Evolutionary conservation across 805 yeast genomes (phyloP).

Genomic region (Sugiyamaella valdiviana): DNA sequence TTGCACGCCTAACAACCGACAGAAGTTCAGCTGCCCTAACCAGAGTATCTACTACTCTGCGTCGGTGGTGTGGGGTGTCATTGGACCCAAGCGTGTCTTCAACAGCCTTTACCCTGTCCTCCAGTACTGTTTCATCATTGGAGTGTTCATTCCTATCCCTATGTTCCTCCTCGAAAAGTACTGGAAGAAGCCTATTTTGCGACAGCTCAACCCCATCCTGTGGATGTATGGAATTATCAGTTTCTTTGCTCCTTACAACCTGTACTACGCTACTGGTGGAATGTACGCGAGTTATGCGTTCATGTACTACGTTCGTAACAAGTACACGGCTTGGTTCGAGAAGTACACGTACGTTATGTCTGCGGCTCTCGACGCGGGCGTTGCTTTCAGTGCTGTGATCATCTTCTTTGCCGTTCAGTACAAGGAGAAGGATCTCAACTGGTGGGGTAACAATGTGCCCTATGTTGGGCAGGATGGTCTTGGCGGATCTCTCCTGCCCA

Average conservation of each 20-base stretch:
- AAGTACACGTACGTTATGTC: slow-evolving; percentile 46
- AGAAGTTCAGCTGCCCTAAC: slow-evolving; percentile 38
- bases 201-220: slow-evolving; percentile 12
- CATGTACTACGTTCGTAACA: slow-evolving; percentile 42
- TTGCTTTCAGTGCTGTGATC: slow-evolving; percentile 52
- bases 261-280: slow-evolving; percentile 39
- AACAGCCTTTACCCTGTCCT: slow-evolving; percentile 53
- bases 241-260: slow-evolving; percentile 33
- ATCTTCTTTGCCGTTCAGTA: slow-evolving; percentile 50
- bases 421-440: slow-evolving; percentile 34
- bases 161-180: slow-evolving; percentile 38
- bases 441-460: slow-evolving; percentile 59
- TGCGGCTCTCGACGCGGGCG: slow-evolving; percentile 54
- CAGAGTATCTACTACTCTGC: slow-evolving; percentile 42
- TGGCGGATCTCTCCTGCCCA: slow-evolving; percentile 11
- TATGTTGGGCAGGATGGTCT: slow-evolving; percentile 9
- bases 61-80: slow-evolving; percentile 49
- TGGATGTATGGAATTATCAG: slow-evolving; percentile 29
- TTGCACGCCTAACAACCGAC: slow-evolving; percentile 43
- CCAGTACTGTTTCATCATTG: slow-evolving; percentile 59
- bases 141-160: slow-evolving; percentile 29
- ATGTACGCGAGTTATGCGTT: slow-evolving; percentile 37
- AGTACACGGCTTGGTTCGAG: slow-evolving; percentile 50
- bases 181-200: slow-evolving; percentile 27
- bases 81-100: slow-evolving; percentile 50